Base-by-base conservation (phyloP, 306 rosid species). In the Corylus heterophylla region DNA sequence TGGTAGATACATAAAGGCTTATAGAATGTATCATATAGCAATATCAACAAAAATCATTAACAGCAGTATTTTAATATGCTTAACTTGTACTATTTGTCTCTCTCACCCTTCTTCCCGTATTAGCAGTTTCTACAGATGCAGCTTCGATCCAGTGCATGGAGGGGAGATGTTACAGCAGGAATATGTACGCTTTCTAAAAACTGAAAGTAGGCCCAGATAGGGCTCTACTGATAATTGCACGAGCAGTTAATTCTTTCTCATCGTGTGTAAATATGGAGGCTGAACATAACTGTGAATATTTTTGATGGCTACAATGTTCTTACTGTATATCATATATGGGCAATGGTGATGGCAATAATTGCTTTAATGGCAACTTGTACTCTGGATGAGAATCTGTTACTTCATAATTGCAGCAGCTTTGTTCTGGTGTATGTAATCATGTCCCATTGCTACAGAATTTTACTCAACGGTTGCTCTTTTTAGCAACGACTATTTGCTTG, bases 161-260 rank as follows among this genome's bases (percentile, higher is more conserved):
- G 98, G 94, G 78, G 94, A 85, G 76, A 87, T 91, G 98, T 50
- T 86, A 79, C 98, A 84, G 87, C 87, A 73, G 86, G 96, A 93
- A 81, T 85, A 84, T 74, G 83, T 91, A 73, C 88, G 88, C 42
- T 93, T 93, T 83, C 85, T 91, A 17, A 89, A 82, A 76, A 78
- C 84, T 71, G 89, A 88, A 50, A 83, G 76, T 64, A 74, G 76
- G 74, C 79, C 76, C 8, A 78, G 79, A 81, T 88, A 75, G 83
- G 69, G 27, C 18, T 47, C 67, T 25, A n/a, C 52, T 74, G 77
- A 56, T 52, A 63, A 11, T 12, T 49, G 74, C 22, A 27, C 69
- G 48, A 17, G 77, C 83, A 11, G 27, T 58, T 75, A 48, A 64
- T 82, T 80, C 25, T 11, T 56, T 67, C 42, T 77, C 70, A 31